Evolutionary conservation across 2,329 filamentous ascomycete species (phyloP), one percentile per base, ranked within the genome.

Genomic region (Colletotrichum lindemuthianum): DNA sequence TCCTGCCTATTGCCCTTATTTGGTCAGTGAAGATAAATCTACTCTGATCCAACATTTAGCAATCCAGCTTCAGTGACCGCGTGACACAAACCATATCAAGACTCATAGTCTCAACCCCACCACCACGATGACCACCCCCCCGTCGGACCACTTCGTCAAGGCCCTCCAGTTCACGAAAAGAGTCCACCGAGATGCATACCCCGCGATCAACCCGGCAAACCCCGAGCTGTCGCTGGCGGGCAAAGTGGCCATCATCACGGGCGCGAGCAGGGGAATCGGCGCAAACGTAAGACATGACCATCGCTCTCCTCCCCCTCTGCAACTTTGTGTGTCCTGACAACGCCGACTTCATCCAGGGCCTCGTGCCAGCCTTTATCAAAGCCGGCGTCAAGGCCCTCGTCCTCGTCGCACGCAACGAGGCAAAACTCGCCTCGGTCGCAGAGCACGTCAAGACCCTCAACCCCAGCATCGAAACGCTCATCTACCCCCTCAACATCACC

Each of bases 241-340:
- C 5, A 73, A 73, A 33, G 86, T 82, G 15, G 86, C 89, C 8
- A 78, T 91, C 13, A 87, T 92, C 71, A 90, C 87, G 4, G 89
- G 89, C 32, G 88, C 84, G 10, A 85, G 85, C 4, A 84, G 82
- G 1, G 88, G 88, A 32, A 85, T 91, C 49, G 89, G 89, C 11
- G 56, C 9, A 6, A 24, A n/a, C 7, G 56, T 59, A 36, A 33
- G 36, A 48, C 13, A 44, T 40, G 9, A 9, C 37, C 37, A 40
- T 3, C 9, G 9, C 8, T 5, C 12, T 5, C 1, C 3, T 1
- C 5, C 9, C 13, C 13, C 13, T 9, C 9, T 13, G 37, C 37
- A 13, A 40, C 37, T 13, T 8, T 40, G 3, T 3, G 37, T 10
- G 7, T n/a, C 3, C 41, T 44, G 7, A 11, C 10, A 1, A 40